Conservation (phyloP, 2,329 filamentous ascomycete genomes). For the Fusarium veterinarium region DNA sequence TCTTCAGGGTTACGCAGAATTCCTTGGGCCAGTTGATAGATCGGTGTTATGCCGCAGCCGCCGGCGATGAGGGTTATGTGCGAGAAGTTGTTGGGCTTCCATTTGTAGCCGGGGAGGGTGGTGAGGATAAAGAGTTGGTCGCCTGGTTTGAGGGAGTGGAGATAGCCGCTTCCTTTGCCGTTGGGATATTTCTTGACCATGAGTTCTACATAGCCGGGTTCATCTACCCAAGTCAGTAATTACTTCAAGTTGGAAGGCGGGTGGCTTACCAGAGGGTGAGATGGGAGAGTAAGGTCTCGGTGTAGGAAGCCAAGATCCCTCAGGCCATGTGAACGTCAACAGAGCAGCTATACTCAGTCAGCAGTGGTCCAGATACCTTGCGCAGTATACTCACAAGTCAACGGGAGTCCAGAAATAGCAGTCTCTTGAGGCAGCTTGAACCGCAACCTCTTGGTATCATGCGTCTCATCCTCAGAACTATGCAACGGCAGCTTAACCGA, state of each 20-base stretch:
- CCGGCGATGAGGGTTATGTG: constrained; percentile 75
- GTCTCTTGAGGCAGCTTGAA: constrained; percentile 64
- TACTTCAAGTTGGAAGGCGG: accelerated
- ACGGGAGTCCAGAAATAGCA: constrained; percentile 59
- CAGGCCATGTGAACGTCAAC: constrained; percentile 69
- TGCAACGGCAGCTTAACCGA: constrained; percentile 62
- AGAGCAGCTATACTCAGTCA: constrained; percentile 58
- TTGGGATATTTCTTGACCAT: constrained; percentile 76
- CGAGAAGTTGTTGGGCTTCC: constrained; percentile 61
- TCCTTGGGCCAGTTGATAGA: constrained; percentile 72
- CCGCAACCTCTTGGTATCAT: constrained; percentile 68
- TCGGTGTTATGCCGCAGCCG: constrained; percentile 78
- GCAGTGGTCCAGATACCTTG: accelerated
- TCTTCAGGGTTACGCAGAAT: constrained; percentile 72
- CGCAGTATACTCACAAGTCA: constrained; percentile 56
- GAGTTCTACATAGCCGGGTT: constrained; percentile 70
- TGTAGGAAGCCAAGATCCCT: constrained; percentile 67
- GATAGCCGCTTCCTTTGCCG: constrained; percentile 71
- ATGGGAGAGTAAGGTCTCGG: constrained; percentile 76
- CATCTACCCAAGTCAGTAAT: constrained; percentile 48
- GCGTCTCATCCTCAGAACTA: constrained; percentile 64
- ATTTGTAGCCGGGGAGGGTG: constrained; percentile 65
- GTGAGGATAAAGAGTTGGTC: constrained; percentile 68
- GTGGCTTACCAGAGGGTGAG: constrained; percentile 8
- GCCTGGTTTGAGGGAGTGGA: constrained; percentile 74